Base-by-base conservation (phyloP, 2,329 filamentous ascomycete species). In the Cladosporium halotolerans region DNA sequence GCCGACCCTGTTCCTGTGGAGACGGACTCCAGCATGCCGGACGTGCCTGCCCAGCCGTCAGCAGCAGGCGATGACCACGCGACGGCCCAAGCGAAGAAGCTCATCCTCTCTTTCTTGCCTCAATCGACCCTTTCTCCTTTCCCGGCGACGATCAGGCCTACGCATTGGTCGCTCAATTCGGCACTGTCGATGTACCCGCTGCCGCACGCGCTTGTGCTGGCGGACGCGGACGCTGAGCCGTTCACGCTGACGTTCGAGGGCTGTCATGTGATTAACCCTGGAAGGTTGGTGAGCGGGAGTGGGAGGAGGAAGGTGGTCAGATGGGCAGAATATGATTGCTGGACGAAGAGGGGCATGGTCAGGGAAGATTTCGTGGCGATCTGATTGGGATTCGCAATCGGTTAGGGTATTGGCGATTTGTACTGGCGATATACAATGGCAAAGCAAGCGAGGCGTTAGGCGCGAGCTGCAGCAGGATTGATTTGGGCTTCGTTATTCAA, bases 241-340 rank as follows among this genome's bases (percentile, higher is more conserved):
- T 99, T 96, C 65, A 86, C 86, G 51, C 76, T 96, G 59, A 95
- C 88, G 11, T 97, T 97, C 66, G 92, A 96, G 70, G 92, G 91
- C 0, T 97, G 93, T 66, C 88, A 93, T 72, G 91, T 96, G 33
- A 85, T 99, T 80, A 99, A 99, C 68, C 91, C 93, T 0, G 89
- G 90, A 5, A 78, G 80, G 45, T 70, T 99, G 46, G 78, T 95
- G 33, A 70, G 68, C 47, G 68, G 67, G 19, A 83, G 88, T 0
- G 75, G 81, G 0, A 78, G 84, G 50, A 80, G 82, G 58, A 81
- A 85, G 6, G 66, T 67, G 54, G 87, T 83, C 5, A 79, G 84
- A 57, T 97, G 93, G 92, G 78, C 92, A 1, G 93, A 97, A 73
- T 97, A 92, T 73, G 86, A 88, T 69, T 70, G 88, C 41, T 78